A percentile compares a stretch with the other conserved stretches of the same genome.
These are phyloP conservation scores for Ceratobasidium papillatum DNA, from an alignment of 1,284 basidiomycete species.

Conservation along the genomic window DNA sequence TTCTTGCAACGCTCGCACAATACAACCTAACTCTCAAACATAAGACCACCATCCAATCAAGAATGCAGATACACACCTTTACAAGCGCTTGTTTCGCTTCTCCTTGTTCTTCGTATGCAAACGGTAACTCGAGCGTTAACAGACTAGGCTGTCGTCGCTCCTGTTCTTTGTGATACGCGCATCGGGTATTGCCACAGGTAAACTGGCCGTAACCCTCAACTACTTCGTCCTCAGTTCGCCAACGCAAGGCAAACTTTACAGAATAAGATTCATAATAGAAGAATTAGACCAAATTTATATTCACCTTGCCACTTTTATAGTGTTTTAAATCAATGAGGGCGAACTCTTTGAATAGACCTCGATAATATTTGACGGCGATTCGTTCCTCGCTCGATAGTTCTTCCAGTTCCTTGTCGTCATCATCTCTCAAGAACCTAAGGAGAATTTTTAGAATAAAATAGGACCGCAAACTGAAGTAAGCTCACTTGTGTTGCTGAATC, in stretches of 20 bases:
- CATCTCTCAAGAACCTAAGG: slow-evolving; percentile 80
- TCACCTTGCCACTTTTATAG: slow-evolving; percentile 87
- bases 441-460: neutral
- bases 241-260: slow-evolving; percentile 80
- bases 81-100: slow-evolving; percentile 81
- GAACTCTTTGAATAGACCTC: slow-evolving; percentile 86
- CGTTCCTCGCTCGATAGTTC: slow-evolving; percentile 68
- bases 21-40: slow-evolving; percentile 59
- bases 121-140: slow-evolving; percentile 84
- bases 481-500: slow-evolving; percentile 55
- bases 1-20: slow-evolving; percentile 78
- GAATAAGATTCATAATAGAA: neutral
- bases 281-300: neutral
- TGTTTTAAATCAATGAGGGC: slow-evolving; percentile 93
- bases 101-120: slow-evolving; percentile 83
- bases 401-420: slow-evolving; percentile 57
- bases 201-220: slow-evolving; percentile 82
- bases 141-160: slow-evolving; percentile 53
- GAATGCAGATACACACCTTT: slow-evolving; percentile 56
- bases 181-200: slow-evolving; percentile 88
- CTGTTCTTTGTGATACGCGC: slow-evolving; percentile 64
- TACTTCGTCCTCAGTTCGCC: slow-evolving; percentile 91
- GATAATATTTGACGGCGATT: slow-evolving; percentile 87
- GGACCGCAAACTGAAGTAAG: neutral
- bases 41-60: neutral